phyloP scores from a whole-genome alignment of 2,329 filamentous ascomycete genomes.

The Myriosclerotinia scirpicola region DNA sequence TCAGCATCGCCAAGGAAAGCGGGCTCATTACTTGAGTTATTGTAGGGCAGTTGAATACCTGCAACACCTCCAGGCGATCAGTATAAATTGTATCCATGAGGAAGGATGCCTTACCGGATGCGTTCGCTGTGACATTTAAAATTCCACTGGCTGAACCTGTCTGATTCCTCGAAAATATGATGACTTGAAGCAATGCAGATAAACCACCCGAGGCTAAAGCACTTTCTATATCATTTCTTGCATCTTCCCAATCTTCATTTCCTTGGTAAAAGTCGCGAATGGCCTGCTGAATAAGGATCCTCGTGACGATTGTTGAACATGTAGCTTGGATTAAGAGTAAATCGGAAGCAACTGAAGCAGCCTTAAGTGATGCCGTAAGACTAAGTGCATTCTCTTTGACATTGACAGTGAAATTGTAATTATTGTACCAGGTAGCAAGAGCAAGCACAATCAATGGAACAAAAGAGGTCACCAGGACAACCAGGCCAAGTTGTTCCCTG shows the following conservation, averaged over 20 bases:
- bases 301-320: conserved; percentile 68
- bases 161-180: conserved; percentile 68
- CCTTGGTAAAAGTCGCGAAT: conserved; percentile 54
- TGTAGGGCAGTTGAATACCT: conserved; percentile 61
- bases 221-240: conserved; percentile 65
- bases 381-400: conserved; percentile 63
- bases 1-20: conserved; percentile 57
- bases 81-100: neutral
- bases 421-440: conserved; percentile 68
- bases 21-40: conserved; percentile 54
- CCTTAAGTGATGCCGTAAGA: conserved; percentile 83
- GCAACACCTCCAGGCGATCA: conserved; percentile 31
- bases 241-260: conserved; percentile 63
- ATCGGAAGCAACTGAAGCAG: conserved; percentile 75
- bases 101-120: conserved; percentile 28
- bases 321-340: conserved; percentile 77
- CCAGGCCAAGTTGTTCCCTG: conserved; percentile 77
- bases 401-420: conserved; percentile 58
- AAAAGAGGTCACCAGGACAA: conserved; percentile 75
- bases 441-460: conserved; percentile 75
- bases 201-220: conserved; percentile 60
- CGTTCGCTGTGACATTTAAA: conserved; percentile 61
- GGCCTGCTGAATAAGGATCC: conserved; percentile 58
- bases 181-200: conserved; percentile 63
- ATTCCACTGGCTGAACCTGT: conserved; percentile 58